Base-by-base conservation (phyloP, 73 alveolate species). In the Tetrahymena elliotti region DNA sequence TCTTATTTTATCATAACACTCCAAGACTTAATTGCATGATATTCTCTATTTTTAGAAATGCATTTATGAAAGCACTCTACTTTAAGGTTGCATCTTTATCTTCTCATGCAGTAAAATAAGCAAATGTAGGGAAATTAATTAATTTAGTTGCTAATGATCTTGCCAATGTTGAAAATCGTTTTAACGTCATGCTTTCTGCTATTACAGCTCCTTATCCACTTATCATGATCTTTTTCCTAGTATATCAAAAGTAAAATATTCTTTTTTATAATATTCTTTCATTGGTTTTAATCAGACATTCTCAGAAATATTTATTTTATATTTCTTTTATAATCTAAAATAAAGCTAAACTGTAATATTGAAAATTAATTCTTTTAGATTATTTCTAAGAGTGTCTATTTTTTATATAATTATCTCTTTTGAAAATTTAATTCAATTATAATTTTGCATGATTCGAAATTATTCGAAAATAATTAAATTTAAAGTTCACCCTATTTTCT, bases 101-200 rank as follows among this genome's bases (percentile, higher is more conserved):
- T 27, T 68, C 88, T 0, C 88, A 94, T 94, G 94, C 92, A 40
- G 68, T 94, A 22, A 94, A 84, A 39, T 53, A 94, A 84, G 53
- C 93, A 12, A 94, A 52, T 94, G 94, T 94, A 12, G 96, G 96
- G 24, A 83, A 94, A n/a, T 35, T 94, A 1, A 94, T 94, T 84
- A 94, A 94, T 39, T 39, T 94, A 94, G 96, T 94, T 16, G 93
- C 94, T 27, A 93, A 93, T 33, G 96, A 94, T 84, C 53, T 94
- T 0, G 36, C 92, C 24, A 93, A 93, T 18, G 93, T 94, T 0
- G 96, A 94, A 83, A 68, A 83, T 94, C 68, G 93, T 33, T 94
- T 94, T 13, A 94, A 38, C 38, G 53, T 94, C 39, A 52, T 94
- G 38, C 93, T 83, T 83, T 93, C 94, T 1, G 37, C 83, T 24